Conservation (phyloP, 352 stramenopile genomes). For the Globisporangium paddicum region DNA sequence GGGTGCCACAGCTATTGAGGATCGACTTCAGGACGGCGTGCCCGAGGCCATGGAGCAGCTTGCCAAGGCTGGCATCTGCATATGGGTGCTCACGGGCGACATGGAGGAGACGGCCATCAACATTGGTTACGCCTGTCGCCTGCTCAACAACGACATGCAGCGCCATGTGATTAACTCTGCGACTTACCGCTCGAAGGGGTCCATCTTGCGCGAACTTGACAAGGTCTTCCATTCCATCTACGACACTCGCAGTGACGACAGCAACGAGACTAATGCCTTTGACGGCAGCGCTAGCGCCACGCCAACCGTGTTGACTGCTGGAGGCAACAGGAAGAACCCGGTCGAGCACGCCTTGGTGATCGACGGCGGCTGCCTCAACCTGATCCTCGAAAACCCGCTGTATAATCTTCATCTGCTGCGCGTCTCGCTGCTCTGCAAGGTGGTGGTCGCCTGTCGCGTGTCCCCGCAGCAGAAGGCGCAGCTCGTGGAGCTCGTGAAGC, state of each 20-base stretch:
- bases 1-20: constrained; percentile 83
- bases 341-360: constrained; percentile 91
- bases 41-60: constrained; percentile 77
- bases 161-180: constrained; percentile 76
- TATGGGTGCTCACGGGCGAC: constrained; percentile 88
- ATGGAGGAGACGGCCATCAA: constrained; percentile 91
- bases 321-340: constrained; percentile 13
- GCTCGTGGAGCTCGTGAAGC: constrained; percentile 94
- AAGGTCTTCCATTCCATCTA: constrained; percentile 77
- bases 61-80: constrained; percentile 68
- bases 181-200: constrained; percentile 62
- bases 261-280: not conserved
- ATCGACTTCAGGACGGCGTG: constrained; percentile 79
- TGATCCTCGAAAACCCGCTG: constrained; percentile 65
- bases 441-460: constrained; percentile 97
- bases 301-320: constrained; percentile 18
- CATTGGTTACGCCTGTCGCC: constrained; percentile 80
- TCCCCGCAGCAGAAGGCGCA: constrained; percentile 98
- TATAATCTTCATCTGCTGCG: constrained; percentile 81
- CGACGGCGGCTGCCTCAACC: constrained; percentile 89
- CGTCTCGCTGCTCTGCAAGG: constrained; percentile 88
- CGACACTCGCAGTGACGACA: constrained; percentile 7
- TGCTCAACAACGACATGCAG: constrained; percentile 94
- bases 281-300: constrained; percentile 7
- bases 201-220: constrained; percentile 65